Base-by-base conservation (phyloP, 768 basidiomycete genomes). In the Kwoniella sp. region DNA sequence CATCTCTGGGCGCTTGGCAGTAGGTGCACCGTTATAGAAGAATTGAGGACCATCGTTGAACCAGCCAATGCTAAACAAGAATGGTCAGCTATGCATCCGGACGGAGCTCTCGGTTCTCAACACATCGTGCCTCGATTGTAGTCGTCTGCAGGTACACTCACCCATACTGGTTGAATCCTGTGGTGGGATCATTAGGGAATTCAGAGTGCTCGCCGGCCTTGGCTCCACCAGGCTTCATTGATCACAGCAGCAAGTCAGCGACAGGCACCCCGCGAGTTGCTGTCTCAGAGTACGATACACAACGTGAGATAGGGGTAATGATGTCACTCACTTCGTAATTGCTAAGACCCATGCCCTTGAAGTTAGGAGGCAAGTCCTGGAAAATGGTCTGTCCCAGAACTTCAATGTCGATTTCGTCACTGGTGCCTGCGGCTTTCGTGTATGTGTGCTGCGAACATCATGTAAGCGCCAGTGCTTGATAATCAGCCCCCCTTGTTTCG, bases 311-410 rank as follows among this genome's bases (percentile, higher is more conserved):
- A n/a, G n/a, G n/a, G n/a, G n/a, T n/a, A n/a, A n/a, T n/a, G n/a
- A n/a, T n/a, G n/a, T n/a, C n/a, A 57, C 56, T 58, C 56, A 58
- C 56, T 1, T 46, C 26, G 27, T 58, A 58, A 19, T 46, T 58
- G 25, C 56, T 58, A 8, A 58, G 24, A 4, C 46, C 44, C 13
- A 58, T 46, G 19, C 56, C 56, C 29, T 47, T 19, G 25, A 44
- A 44, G 17, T 44, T 44, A 15, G 40, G 40, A 19, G 40, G 40
- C 40, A 19, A 44, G 40, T 44, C 33, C n/a, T 55, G 13, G 24
- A 40, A 44, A 15, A 55, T 55, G 8, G 40, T 46, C 1, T 46
- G 24, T 26, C 56, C 56, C n/a, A 48, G 21, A 15, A 58, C 27
- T 25, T 58, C 56, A 24, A 58, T 58, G 22, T 58, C 56, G 21